Evolutionary conservation across 164 flowering plant species (phyloP).

Genomic region (Aristolochia contorta): DNA sequence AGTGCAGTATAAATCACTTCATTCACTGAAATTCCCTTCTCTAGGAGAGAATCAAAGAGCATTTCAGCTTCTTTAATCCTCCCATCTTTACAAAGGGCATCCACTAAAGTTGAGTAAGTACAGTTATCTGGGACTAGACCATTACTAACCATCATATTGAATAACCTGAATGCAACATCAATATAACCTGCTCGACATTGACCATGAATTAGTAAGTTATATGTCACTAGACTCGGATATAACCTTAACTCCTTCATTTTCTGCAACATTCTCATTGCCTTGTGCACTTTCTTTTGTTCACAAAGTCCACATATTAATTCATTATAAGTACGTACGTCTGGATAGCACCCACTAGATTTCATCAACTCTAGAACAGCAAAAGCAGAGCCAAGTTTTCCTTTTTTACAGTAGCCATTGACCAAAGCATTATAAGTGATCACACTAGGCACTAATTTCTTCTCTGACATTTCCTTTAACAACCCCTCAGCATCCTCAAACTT

Average conservation of each 20-base stretch:
- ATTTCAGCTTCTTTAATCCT: slow-evolving; percentile 39
- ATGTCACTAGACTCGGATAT: slow-evolving; percentile 40
- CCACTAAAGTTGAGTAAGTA: slow-evolving; percentile 48
- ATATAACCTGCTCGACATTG: slow-evolving; percentile 58
- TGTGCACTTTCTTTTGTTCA: slow-evolving; percentile 35
- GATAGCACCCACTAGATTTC: slow-evolving; percentile 36
- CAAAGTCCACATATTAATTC: slow-evolving; percentile 69
- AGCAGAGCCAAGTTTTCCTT: slow-evolving; percentile 45
- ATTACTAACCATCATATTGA: slow-evolving; percentile 47
- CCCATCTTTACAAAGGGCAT: slow-evolving; percentile 38
- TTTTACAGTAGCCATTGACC: slow-evolving; percentile 71
- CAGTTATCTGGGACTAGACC: slow-evolving; percentile 51
- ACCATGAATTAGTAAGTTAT: slow-evolving; percentile 21
- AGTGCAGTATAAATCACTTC: slow-evolving; percentile 57
- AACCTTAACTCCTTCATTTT: slow-evolving; percentile 41
- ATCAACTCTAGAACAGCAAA: slow-evolving; percentile 40
- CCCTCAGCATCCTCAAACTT: slow-evolving; percentile 47
- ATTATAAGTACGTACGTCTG: slow-evolving; percentile 54
- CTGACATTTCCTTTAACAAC: slow-evolving; percentile 36
- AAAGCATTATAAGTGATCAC: slow-evolving; percentile 82
- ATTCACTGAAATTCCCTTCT: slow-evolving; percentile 47
- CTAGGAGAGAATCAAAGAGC: slow-evolving; percentile 43
- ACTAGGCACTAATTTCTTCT: slow-evolving; percentile 29
- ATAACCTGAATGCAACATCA: slow-evolving; percentile 59
- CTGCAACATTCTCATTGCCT: slow-evolving; percentile 53